phyloP scores from a whole-genome alignment of 495 filamentous ascomycete genomes.

The Aspergillus baeticus region DNA sequence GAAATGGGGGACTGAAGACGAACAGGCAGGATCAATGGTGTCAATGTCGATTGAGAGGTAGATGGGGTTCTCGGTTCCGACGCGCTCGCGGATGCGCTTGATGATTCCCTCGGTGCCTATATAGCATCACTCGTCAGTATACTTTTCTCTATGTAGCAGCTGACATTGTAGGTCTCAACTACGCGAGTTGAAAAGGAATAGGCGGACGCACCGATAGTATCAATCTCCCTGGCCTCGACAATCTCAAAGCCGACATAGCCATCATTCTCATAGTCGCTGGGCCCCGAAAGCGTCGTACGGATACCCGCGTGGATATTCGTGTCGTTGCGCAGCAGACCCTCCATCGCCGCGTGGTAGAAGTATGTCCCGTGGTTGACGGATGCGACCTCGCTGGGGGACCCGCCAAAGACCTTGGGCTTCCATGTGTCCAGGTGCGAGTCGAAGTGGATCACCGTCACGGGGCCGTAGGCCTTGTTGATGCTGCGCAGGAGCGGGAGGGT shows the following conservation, averaged over 20 bases:
- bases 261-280: conserved; percentile 78
- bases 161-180: no score
- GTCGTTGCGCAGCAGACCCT: conserved; percentile 77
- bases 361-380: conserved; percentile 85
- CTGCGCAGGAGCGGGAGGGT: conserved; percentile 62
- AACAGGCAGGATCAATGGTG: conserved; percentile 80
- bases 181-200: no score
- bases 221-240: conserved; percentile 80
- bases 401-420: conserved; percentile 70
- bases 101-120: conserved; percentile 62
- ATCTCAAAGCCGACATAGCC: conserved; percentile 78
- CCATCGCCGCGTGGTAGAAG: conserved; percentile 65
- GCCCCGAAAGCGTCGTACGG: conserved; percentile 70
- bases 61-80: conserved; percentile 69
- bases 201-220: conserved; percentile 58
- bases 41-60: conserved; percentile 91
- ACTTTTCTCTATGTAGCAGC: not conserved
- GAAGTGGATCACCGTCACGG: conserved; percentile 70
- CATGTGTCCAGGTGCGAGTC: conserved; percentile 70
- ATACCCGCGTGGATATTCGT: conserved; percentile 86
- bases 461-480: conserved; percentile 64
- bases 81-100: conserved; percentile 68
- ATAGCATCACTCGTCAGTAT: not conserved
- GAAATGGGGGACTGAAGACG: conserved; percentile 17
- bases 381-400: conserved; percentile 60